phyloP scores from a whole-genome alignment of 768 basidiomycete genomes.

The Vararia minispora region DNA sequence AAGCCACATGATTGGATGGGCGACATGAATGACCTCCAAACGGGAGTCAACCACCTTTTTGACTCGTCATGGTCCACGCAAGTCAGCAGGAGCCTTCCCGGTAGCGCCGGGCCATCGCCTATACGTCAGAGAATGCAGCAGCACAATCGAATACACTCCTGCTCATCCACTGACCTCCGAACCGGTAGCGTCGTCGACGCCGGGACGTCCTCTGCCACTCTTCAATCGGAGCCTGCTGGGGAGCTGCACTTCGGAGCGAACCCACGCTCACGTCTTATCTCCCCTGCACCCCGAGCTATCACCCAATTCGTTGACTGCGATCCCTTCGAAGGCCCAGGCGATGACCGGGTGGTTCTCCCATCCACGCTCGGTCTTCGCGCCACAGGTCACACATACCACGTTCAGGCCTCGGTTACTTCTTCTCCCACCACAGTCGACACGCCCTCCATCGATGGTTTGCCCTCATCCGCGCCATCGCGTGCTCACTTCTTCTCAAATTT shows the following conservation, averaged over 20 bases:
- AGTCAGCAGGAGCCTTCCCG: slow-evolving; percentile 23
- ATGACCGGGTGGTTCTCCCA: slow-evolving; percentile 46
- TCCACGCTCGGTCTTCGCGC: slow-evolving; percentile 58
- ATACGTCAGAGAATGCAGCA: slow-evolving; percentile 2
- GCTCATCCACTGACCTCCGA: slow-evolving; percentile 9
- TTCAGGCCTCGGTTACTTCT: too few relatives aligned
- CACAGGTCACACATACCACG: slow-evolving; percentile 10
- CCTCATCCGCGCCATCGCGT: neutral
- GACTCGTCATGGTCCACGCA: too few relatives aligned
- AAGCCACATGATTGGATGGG: slow-evolving; percentile 50
- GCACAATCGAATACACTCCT: slow-evolving; percentile 1
- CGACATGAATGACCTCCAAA: slow-evolving; percentile 54
- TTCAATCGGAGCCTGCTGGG: slow-evolving; percentile 5
- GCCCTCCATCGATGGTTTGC: slow-evolving; percentile 2
- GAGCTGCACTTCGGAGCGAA: slow-evolving; percentile 39
- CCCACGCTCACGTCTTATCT: slow-evolving; percentile 43
- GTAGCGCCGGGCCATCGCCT: slow-evolving; percentile 7
- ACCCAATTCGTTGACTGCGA: slow-evolving; percentile 62
- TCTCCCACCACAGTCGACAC: slow-evolving; percentile 13
- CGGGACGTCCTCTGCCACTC: neutral
- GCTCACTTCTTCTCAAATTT: slow-evolving; percentile 1
- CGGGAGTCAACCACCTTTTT: slow-evolving; percentile 51
- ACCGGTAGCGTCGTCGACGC: neutral
- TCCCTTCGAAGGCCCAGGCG: too few relatives aligned
- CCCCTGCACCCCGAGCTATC: slow-evolving; percentile 63